These are phyloP conservation scores for Bolboschoenoplectus hybrid DNA, from an alignment of 202 grass and related monocot species.

Conservation along the genomic window DNA sequence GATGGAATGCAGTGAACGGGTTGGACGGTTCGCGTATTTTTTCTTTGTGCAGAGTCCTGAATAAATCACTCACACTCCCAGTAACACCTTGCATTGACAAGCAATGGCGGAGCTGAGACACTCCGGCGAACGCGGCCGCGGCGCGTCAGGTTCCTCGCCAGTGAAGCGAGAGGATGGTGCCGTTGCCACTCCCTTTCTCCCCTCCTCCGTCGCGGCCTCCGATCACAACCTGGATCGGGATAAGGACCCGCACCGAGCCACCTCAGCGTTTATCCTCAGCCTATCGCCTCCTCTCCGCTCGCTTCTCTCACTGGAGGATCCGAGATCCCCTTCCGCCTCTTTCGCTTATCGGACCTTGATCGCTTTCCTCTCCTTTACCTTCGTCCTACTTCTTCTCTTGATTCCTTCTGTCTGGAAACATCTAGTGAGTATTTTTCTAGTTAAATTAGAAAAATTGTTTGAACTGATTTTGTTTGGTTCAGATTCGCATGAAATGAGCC, in stretches of 20 bases:
- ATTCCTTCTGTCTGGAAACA: conserved; percentile 69
- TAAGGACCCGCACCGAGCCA: conserved; percentile 54
- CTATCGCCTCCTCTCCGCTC: conserved; percentile 58
- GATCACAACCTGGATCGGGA: conserved; percentile 47
- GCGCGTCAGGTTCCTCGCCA: conserved; percentile 49
- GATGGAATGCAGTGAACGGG: no score
- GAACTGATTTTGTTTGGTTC: background rate
- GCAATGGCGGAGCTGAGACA: conserved; percentile 91
- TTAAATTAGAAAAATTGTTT: no score
- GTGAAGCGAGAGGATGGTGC: conserved; percentile 60
- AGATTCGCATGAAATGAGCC: background rate
- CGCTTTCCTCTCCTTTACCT: conserved; percentile 52
- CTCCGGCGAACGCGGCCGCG: conserved; percentile 58
- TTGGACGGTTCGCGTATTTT: no score
- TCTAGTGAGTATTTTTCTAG: conserved; percentile 56
- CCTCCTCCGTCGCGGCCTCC: conserved; percentile 46
- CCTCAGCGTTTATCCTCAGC: conserved; percentile 46
- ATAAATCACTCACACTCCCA: background rate
- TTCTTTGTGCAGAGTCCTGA: background rate
- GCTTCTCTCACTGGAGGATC: conserved; percentile 71
- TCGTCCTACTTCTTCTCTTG: conserved; percentile 50
- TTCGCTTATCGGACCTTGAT: conserved; percentile 71
- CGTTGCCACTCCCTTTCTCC: conserved; percentile 38
- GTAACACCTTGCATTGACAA: background rate
- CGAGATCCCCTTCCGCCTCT: conserved; percentile 54